Base-by-base conservation (phyloP, 306 rosid species). In the Abrus pulchellus region DNA sequence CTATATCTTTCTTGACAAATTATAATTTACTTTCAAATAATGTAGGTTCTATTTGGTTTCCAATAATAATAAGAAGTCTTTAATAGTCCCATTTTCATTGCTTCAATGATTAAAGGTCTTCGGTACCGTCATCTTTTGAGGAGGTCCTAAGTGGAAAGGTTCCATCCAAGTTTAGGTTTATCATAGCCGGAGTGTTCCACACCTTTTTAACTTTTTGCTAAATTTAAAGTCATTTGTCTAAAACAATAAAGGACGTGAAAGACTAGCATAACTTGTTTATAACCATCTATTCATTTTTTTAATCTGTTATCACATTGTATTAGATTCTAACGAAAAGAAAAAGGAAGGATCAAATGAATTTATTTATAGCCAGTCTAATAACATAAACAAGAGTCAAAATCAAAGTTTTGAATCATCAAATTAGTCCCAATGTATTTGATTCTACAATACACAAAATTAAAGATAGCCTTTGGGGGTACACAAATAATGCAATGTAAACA, bases 81-180 rank as follows among this genome's bases (percentile, higher is more conserved):
- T 8, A 36, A 30, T 50, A 40, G 60, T 9, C 57, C 65, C 7
- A 50, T 57, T 69, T 60, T 53, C 41, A 64, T 71, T 44, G 83
- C 27, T 53, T 70, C 62, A 60, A 82, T 82, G 29, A 82, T 75
- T 82, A 55, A 68, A 36, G 72, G 47, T 57, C 29, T 33, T 33
- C 20, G 36, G 62, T 33, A 57, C 49, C 69, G 43, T 53, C 59
- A 7, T 65, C 68, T 61, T 34, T 75, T 38, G 38, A 75, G 28
- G 44, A 68, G 80, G 70, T 74, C 76, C 74, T 56, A 65, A 30
- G 12, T 11, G 53, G 81, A 62, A 75, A 68, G 72, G 77, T 67
- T 55, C 6, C 34, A 75, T 57, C 72, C 68, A 66, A 43, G 55
- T 75, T 81, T 41, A 74, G 80, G 63, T 65, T 74, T 73, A 59